phyloP scores from a whole-genome alignment of 1,284 basidiomycete genomes.

The Heterobasidion irregulare region DNA sequence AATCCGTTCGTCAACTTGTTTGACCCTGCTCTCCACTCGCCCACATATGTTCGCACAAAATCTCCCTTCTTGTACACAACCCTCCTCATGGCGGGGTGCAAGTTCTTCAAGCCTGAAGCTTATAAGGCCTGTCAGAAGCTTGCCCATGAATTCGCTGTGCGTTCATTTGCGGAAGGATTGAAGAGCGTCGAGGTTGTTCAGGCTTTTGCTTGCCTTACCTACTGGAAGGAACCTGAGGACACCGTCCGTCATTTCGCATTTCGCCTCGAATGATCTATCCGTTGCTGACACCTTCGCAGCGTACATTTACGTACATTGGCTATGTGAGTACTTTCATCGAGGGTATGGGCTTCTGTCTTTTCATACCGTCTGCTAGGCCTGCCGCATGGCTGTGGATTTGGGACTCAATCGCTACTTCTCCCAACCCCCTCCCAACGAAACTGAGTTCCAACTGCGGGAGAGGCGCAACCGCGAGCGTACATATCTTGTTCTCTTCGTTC shows the following conservation, averaged over 20 bases:
- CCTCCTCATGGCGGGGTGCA: conserved; percentile 75
- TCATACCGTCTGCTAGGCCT: conserved; percentile 40
- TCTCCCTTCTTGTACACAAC: conserved; percentile 78
- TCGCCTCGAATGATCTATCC: not conserved
- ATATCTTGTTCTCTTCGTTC: conserved; percentile 75
- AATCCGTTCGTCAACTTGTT: conserved; percentile 83
- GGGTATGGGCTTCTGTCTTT: conserved; percentile 3
- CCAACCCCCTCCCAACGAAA: conserved; percentile 46
- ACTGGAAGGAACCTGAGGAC: conserved; percentile 82
- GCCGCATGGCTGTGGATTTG: conserved; percentile 78
- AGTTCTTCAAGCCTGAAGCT: conserved; percentile 70
- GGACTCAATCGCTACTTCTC: conserved; percentile 62
- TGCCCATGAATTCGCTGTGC: conserved; percentile 63
- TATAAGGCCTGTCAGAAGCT: conserved; percentile 63
- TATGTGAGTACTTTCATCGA: conserved; percentile 42
- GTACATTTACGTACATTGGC: conserved; percentile 79
- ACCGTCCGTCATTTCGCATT: conserved; percentile 37
- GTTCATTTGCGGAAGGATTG: conserved; percentile 67
- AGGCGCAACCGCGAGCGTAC: conserved; percentile 77
- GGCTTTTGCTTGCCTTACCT: conserved; percentile 76
- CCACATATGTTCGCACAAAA: conserved; percentile 62
- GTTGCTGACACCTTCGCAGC: conserved; percentile 27
- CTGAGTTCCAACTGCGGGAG: conserved; percentile 54
- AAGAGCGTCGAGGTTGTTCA: conserved; percentile 78
- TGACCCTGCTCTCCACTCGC: conserved; percentile 69